Conservation (phyloP, 2,329 filamentous ascomycete genomes). For the Dactylellina cionopaga region DNA sequence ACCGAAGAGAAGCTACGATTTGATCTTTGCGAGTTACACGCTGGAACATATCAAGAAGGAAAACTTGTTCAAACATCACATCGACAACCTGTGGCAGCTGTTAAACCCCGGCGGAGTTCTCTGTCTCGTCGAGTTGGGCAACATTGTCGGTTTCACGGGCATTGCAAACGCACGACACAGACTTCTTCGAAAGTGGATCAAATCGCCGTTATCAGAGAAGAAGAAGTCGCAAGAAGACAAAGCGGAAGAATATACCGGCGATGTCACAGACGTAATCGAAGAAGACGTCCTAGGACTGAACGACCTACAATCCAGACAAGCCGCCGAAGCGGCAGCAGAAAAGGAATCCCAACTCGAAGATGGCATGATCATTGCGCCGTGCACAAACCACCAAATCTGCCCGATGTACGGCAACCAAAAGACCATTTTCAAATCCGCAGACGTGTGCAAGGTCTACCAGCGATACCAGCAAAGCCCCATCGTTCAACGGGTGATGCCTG, state of each 20-base stretch:
- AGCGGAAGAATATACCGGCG: slow-evolving; percentile 53
- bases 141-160: slow-evolving; percentile 90
- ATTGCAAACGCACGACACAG: slow-evolving; percentile 84
- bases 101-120: slow-evolving; percentile 87
- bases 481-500: slow-evolving; percentile 76
- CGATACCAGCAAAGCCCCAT: slow-evolving; percentile 85
- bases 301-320: slow-evolving; percentile 63
- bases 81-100: slow-evolving; percentile 90
- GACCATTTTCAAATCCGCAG: slow-evolving; percentile 80
- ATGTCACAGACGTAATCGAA: slow-evolving; percentile 61
- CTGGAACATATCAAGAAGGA: slow-evolving; percentile 38
- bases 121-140: slow-evolving; percentile 87
- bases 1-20: slow-evolving; percentile 81
- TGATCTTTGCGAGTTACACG: slow-evolving; percentile 79
- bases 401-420: slow-evolving; percentile 80
- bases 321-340: slow-evolving; percentile 38
- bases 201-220: slow-evolving; percentile 65
- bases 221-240: slow-evolving; percentile 54
- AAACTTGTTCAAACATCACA: slow-evolving; percentile 79
- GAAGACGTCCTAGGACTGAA: slow-evolving; percentile 36
- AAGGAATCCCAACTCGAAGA: slow-evolving; percentile 57
- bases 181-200: slow-evolving; percentile 78
- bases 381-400: slow-evolving; percentile 87
- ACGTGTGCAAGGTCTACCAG: slow-evolving; percentile 91
- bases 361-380: slow-evolving; percentile 75